Evolutionary conservation across 805 yeast species (phyloP).

Genomic region (Candida takata): DNA sequence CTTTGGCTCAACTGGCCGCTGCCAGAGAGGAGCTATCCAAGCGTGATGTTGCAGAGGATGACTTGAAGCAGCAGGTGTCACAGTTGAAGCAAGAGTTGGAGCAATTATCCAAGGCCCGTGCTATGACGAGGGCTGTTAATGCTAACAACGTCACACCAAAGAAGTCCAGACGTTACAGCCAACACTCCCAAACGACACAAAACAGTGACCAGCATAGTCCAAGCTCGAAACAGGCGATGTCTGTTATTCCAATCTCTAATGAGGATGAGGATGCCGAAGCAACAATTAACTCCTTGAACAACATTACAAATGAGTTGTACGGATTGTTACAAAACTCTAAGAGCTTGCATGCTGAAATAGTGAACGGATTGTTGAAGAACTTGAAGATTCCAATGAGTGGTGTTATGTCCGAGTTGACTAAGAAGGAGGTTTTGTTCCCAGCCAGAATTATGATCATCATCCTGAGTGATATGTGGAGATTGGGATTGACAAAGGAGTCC

Average conservation of each 20-base stretch:
- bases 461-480: slow-evolving; percentile 95
- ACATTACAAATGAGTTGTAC: slow-evolving; percentile 70
- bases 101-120: slow-evolving; percentile 22
- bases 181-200: slow-evolving; percentile 37
- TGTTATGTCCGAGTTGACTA: slow-evolving; percentile 72
- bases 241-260: slow-evolving; percentile 51
- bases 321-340: slow-evolving; percentile 64
- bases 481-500: slow-evolving; percentile 86
- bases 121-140: slow-evolving; percentile 21
- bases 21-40: slow-evolving; percentile 54
- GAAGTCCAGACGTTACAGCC: slow-evolving; percentile 29
- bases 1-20: slow-evolving; percentile 52
- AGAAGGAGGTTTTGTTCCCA: slow-evolving; percentile 92
- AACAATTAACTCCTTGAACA: slow-evolving; percentile 45
- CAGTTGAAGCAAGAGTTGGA: slow-evolving; percentile 30
- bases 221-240: slow-evolving; percentile 39
- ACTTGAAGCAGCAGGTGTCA: slow-evolving; percentile 45
- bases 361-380: slow-evolving; percentile 79
- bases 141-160: slow-evolving; percentile 20
- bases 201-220: slow-evolving; percentile 30
- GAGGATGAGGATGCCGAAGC: slow-evolving; percentile 41
- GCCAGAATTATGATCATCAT: slow-evolving; percentile 90
- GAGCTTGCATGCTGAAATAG: slow-evolving; percentile 71
- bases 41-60: slow-evolving; percentile 57
- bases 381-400: slow-evolving; percentile 82